A percentile compares a stretch with the other conserved stretches of the same genome.
These are phyloP conservation scores for Purpureocillium lavendulum DNA, from an alignment of 2,329 filamentous ascomycete species.

Conservation along the genomic window DNA sequence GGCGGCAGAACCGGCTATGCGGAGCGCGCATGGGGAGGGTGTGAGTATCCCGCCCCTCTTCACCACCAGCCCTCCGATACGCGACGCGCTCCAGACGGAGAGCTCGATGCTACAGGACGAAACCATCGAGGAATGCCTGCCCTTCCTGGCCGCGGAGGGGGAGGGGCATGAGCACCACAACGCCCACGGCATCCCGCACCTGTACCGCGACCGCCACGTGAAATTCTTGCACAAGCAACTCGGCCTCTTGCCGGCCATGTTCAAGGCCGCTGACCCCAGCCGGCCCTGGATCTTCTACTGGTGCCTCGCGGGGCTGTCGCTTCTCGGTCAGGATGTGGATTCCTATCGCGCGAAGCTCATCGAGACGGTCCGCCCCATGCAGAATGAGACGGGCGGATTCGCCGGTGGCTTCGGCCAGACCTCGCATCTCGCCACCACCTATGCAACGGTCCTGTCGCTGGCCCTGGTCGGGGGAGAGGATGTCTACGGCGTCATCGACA, in stretches of 20 bases:
- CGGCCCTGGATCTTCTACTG: conserved; percentile 94
- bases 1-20: neutral
- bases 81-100: conserved; percentile 57
- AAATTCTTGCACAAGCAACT: conserved; percentile 53
- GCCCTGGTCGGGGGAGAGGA: conserved; percentile 69
- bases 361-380: conserved; percentile 69
- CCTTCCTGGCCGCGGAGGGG: conserved; percentile 47
- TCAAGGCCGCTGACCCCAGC: conserved; percentile 72
- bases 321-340: conserved; percentile 66
- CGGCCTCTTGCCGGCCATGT: conserved; percentile 57
- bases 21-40: conserved; percentile 2
- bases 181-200: conserved; percentile 60
- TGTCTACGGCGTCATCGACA: conserved; percentile 68
- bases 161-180: conserved; percentile 52
- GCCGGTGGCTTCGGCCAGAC: conserved; percentile 88
- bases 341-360: conserved; percentile 62
- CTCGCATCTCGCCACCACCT: conserved; percentile 82
- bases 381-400: conserved; percentile 79
- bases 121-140: conserved; percentile 60
- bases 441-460: conserved; percentile 73
- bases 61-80: conserved; percentile 49
- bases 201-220: conserved; percentile 57
- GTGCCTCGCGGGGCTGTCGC: conserved; percentile 66
- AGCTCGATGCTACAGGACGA: conserved; percentile 61
- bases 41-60: conserved; percentile 46